A percentile compares a stretch with the other conserved stretches of the same genome.
Conservation (phyloP, 768 basidiomycete genomes). For the Hygrophorus pudorinus region DNA sequence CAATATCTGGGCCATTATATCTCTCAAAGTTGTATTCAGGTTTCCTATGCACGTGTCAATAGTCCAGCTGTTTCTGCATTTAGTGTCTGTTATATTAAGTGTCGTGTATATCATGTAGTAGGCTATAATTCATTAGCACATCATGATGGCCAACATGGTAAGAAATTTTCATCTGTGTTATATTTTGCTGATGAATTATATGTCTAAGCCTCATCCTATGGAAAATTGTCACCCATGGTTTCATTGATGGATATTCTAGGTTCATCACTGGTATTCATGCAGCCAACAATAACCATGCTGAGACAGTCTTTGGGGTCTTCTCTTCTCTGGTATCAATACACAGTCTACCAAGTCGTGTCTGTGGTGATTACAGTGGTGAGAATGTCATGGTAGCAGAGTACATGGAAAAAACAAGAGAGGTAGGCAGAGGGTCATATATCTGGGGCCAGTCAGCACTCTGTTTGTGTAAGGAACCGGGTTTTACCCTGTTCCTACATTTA, state of each 20-base stretch:
- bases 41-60: constrained; percentile 8
- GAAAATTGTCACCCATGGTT: constrained; percentile 22
- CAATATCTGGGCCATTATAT: constrained; percentile 10
- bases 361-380: constrained; percentile 20
- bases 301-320: constrained; percentile 16
- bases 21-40: constrained; percentile 6
- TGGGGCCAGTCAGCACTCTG: constrained; percentile 15
- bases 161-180: too few species aligned
- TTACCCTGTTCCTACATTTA: too few species aligned
- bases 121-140: constrained; percentile 15
- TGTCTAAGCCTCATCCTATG: constrained; percentile 21
- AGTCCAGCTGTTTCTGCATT: constrained; percentile 5
- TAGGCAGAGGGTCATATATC: constrained; percentile 14
- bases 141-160: constrained; percentile 16
- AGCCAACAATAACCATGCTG: constrained; percentile 18
- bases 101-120: constrained; percentile 11
- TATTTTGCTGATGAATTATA: neutral
- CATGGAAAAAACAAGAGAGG: constrained; percentile 12
- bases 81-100: constrained; percentile 6
- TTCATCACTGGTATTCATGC: constrained; percentile 21
- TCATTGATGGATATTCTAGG: constrained; percentile 29
- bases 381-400: constrained; percentile 15
- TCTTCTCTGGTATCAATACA: constrained; percentile 11
- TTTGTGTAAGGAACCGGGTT: too few species aligned
- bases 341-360: constrained; percentile 22